Conservation (phyloP, 805 yeast species). For the Zygotorulaspora sp. region DNA sequence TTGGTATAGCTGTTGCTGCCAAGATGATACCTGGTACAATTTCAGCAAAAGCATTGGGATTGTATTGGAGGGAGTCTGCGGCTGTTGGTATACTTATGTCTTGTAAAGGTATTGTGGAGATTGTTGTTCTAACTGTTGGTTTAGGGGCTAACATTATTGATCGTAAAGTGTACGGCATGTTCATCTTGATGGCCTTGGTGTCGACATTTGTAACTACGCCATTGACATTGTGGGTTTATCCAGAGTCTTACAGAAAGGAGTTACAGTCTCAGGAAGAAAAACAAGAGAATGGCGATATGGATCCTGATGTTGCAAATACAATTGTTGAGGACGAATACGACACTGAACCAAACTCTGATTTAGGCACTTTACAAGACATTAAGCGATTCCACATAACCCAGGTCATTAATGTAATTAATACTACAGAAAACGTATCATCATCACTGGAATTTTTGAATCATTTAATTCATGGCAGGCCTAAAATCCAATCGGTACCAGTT, state of each 20-base stretch:
- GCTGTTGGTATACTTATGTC: conserved; percentile 81
- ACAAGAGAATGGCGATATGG: conserved; percentile 33
- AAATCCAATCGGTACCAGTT: neutral
- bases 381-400: conserved; percentile 18
- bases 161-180: conserved; percentile 68
- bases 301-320: conserved; percentile 10
- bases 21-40: conserved; percentile 64
- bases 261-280: conserved; percentile 34
- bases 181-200: conserved; percentile 74
- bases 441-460: conserved; percentile 30
- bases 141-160: conserved; percentile 64
- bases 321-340: neutral
- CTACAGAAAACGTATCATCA: conserved; percentile 31
- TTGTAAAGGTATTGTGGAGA: conserved; percentile 84
- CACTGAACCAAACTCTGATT: neutral
- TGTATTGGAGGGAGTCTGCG: conserved; percentile 67
- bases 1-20: conserved; percentile 61
- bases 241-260: conserved; percentile 54
- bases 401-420: conserved; percentile 25
- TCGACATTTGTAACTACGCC: conserved; percentile 81
- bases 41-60: conserved; percentile 57
- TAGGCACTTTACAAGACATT: conserved; percentile 22
- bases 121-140: conserved; percentile 73
- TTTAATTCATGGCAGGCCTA: conserved; percentile 18
- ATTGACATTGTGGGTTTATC: conserved; percentile 56